phyloP scores from a whole-genome alignment of 2,329 filamentous ascomycete species.

The Aureobasidium subglaciale region DNA sequence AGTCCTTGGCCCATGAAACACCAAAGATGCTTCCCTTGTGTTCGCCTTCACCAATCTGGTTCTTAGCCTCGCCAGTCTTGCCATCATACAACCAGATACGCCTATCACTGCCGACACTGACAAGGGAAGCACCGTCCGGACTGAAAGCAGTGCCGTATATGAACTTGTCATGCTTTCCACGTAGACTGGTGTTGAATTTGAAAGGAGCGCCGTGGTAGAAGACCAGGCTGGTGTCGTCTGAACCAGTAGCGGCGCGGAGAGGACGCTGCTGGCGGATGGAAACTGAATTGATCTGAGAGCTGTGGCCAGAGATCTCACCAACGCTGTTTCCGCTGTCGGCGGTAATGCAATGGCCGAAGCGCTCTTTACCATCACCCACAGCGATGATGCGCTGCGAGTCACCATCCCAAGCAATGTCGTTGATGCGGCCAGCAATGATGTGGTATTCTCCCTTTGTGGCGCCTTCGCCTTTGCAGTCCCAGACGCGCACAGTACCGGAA shows the following conservation, averaged over 20 bases:
- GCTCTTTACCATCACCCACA: constrained; percentile 88
- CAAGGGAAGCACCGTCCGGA: constrained; percentile 72
- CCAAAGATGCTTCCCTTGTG: constrained; percentile 92
- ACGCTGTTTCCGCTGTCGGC: constrained; percentile 94
- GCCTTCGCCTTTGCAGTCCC: constrained; percentile 80
- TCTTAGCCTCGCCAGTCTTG: constrained; percentile 80
- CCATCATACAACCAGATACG: constrained; percentile 93
- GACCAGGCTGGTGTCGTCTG: constrained; percentile 81
- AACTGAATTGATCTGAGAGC: constrained; percentile 82
- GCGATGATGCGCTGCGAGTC: constrained; percentile 95
- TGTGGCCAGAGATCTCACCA: constrained; percentile 88
- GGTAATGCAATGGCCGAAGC: constrained; percentile 89
- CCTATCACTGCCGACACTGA: constrained; percentile 87
- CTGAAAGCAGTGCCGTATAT: constrained; percentile 84
- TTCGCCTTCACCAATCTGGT: constrained; percentile 69
- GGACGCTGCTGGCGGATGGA: constrained; percentile 84
- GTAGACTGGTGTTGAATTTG: constrained; percentile 83
- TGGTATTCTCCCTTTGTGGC: constrained; percentile 89
- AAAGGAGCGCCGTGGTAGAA: constrained; percentile 94
- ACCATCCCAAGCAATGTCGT: constrained; percentile 95
- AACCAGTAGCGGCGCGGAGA: constrained; percentile 83
- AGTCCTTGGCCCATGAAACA: constrained; percentile 83
- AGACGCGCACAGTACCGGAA: constrained; percentile 77
- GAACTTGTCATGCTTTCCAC: constrained; percentile 77
- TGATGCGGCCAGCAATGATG: constrained; percentile 90